Evolutionary conservation across 2,329 filamentous ascomycete genomes (phyloP), one percentile per base, ranked within the genome.

Genomic region (Ascochyta fabae): DNA sequence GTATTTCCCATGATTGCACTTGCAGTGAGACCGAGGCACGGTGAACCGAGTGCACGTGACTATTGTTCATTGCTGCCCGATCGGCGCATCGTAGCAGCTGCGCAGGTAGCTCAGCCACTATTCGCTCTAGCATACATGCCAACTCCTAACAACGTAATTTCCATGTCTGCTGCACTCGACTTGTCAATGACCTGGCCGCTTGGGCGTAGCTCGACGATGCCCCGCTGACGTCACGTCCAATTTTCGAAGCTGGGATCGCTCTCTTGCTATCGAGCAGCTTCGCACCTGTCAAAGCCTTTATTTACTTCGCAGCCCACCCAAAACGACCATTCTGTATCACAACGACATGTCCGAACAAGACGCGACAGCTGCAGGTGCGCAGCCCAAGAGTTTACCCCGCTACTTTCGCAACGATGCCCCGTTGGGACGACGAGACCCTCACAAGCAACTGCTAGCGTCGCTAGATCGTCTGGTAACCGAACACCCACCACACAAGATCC

Each of bases 391-490:
- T 19, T 40, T 74, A 59, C 75, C 76, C 55, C 75, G 76, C 61
- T 77, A 77, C 60, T 77, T 78, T 56, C 69, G 70, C n/a, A 77
- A 78, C 58, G 73, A 77, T 62, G 71, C 73, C 35, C 60, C 69
- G 34, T 61, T 74, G 33, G 62, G 69, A 41, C 61, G 67, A 58
- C 65, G 76, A 71, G 80, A 82, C 59, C 76, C 80, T 50, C 75
- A 79, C 69, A 81, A 81, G 56, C 80, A 83, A 66, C 72, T 83
- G 59, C 71, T 81, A 62, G 79, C 80, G 50, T 82, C 79, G 15
- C 72, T 83, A 46, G 77, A 76, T 29, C 79, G 80, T 54, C 74
- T 83, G 35, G 76, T 82, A 40, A 79, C 72, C 44, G 73, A 80
- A 10, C 69, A 80, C 61, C 80, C 80, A 40, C 80, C 80, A 19